A percentile compares a stretch with the other conserved stretches of the same genome.
Conservation (phyloP, 805 yeast genomes). For the Lipomyces yamanashiensis region DNA sequence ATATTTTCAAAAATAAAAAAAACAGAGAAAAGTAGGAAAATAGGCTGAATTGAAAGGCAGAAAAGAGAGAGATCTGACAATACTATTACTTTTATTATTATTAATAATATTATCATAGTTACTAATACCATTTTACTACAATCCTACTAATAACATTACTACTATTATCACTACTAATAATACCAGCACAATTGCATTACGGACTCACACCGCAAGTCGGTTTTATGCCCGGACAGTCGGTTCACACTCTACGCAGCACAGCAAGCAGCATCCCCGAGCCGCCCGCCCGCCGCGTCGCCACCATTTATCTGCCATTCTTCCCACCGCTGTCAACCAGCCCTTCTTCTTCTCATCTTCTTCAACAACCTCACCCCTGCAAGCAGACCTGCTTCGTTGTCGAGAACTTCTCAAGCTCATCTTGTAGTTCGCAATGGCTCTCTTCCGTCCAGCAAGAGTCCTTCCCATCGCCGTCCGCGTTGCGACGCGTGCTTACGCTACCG, state of each 20-base stretch:
- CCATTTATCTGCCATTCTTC: not conserved
- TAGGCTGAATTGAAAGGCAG: no score
- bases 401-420: not conserved
- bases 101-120: no score
- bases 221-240: slow-evolving; percentile 8
- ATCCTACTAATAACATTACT: no score
- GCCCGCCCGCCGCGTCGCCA: slow-evolving; percentile 17
- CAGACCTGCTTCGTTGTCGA: no score
- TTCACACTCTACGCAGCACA: not conserved
- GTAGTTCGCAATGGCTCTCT: not conserved
- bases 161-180: no score
- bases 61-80: no score
- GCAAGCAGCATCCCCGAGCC: slow-evolving; percentile 5
- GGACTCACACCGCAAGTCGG: not conserved
- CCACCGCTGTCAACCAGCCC: slow-evolving; percentile 3
- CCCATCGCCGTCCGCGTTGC: slow-evolving; percentile 1
- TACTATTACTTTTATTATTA: no score
- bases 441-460: not conserved
- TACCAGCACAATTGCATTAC: no score
- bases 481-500: slow-evolving; percentile 18
- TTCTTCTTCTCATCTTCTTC: not conserved
- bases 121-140: no score
- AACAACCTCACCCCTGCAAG: no score
- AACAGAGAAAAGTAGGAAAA: no score
- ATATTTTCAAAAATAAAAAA: no score